Evolutionary conservation across 352 stramenopile species (phyloP).

Genomic region (Phytophthora meadii): DNA sequence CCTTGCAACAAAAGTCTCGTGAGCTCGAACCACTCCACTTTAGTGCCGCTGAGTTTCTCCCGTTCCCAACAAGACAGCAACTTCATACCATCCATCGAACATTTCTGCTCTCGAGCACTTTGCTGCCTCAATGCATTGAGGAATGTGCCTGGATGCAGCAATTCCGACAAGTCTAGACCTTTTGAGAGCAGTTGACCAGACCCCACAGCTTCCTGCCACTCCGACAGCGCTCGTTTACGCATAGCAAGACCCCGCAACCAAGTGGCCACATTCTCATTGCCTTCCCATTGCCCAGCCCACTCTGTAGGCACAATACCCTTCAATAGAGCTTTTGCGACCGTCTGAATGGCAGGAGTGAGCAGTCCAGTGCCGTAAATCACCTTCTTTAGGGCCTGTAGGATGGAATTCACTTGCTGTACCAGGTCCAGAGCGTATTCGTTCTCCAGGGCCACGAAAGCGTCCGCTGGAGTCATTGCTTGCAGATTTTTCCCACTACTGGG

Average conservation of each 20-base stretch:
- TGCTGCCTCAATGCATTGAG: conserved; percentile 94
- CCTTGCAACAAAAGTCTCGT: conserved; percentile 86
- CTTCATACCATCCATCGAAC: conserved; percentile 92
- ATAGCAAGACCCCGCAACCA: conserved; percentile 87
- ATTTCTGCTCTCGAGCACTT: conserved; percentile 81
- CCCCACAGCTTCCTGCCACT: conserved; percentile 80
- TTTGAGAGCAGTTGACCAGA: conserved; percentile 74
- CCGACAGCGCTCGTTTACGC: conserved; percentile 81
- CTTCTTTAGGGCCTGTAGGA: conserved; percentile 84
- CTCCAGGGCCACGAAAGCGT: conserved; percentile 93
- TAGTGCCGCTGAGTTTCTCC: conserved; percentile 52
- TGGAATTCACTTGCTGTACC: conserved; percentile 68
- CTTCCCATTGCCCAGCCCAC: conserved; percentile 88
- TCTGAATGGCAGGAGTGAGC: conserved; percentile 91
- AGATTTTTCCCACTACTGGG: conserved; percentile 43
- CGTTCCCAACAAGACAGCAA: conserved; percentile 91
- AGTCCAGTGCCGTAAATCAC: conserved; percentile 92
- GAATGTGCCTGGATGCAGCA: conserved; percentile 95
- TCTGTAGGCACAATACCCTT: conserved; percentile 73
- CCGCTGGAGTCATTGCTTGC: conserved; percentile 71
- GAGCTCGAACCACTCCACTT: conserved; percentile 86
- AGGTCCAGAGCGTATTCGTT: conserved; percentile 85
- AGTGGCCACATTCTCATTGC: conserved; percentile 64
- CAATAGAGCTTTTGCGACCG: conserved; percentile 75
- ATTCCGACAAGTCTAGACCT: conserved; percentile 88